Base-by-base conservation (phyloP, 164 flowering plant genomes). In the Vitis cinerea region DNA sequence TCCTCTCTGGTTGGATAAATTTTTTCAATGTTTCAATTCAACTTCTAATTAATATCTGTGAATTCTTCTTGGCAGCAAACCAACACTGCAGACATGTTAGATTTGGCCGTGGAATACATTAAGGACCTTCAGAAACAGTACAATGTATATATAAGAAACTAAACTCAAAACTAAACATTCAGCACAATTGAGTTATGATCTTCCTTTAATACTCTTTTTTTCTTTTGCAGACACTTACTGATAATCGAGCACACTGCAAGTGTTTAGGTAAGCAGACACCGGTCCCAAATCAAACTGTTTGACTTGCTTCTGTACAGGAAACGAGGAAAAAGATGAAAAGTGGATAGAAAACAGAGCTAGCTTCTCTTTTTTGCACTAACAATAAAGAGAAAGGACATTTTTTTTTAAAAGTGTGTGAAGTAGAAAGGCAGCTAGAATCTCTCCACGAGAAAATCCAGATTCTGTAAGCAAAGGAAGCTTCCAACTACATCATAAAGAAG, bases 41-140 rank as follows among this genome's bases (percentile, higher is more conserved):
- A 37, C 7, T 6, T 37, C 44, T 37, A 37, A 37, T 0, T 37
- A 37, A 6, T 6, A 6, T 37, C 44, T 37, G 4, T 37, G 5
- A 37, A 37, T 63, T 71, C 6, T 50, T 65, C 16, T 72, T 68
- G 74, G 74, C 81, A 87, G 91, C 91, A 87, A 85, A 87, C 91
- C 17, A 87, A 80, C 80, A 87, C 91, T 5, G 78, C 91, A 56
- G 89, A 85, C 76, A 87, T 87, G 89, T 68, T 87, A 65, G 91
- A 87, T 65, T 67, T 87, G 72, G 91, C 91, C 9, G 89, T 85
- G 7, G 89, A 87, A 9, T 82, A 87, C 78, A 85, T 87, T 37
- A 87, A 87, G 72, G 83, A 79, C 70, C 89, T 87, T n/a, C 91
- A 84, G 61, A 80, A 67, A 37, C 85, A 87, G 68, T 79, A 66